Evolutionary conservation across 306 rosid species (phyloP), one percentile per base, ranked within the genome.

Genomic region (Vigna trinervia): DNA sequence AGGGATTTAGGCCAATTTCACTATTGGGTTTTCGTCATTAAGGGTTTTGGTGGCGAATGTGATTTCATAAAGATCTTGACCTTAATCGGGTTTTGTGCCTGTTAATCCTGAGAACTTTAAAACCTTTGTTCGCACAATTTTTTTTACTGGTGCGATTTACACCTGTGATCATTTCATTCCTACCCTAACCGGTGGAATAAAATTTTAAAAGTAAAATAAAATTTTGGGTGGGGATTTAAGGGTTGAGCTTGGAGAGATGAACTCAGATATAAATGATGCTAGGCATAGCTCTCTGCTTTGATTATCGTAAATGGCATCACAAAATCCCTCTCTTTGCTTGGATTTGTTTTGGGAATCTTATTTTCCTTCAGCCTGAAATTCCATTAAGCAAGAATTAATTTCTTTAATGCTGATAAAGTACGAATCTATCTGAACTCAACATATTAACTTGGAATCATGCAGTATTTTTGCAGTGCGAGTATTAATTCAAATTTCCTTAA

Each of bases 11-110:
- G 17, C 68, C 39, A 64, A 82, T 84, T 84, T 74, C 52, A 78
- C 17, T 54, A 17, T 79, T 83, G 82, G 86, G 88, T 73, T 75
- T 72, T 73, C 64, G 23, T 26, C 8, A 83, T 88, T 88, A 87
- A 81, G 88, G 92, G 74, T 85, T 83, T 85, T 68, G 52, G 51
- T 19, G 38, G 22, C 56, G 22, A 60, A 78, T 73, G 38, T 65
- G 65, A 71, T 74, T 45, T 61, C 23, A 64, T 66, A 22, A 34
- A 36, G 79, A 78, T 85, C 71, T 69, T 0, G 20, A 61, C 72
- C n/a, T 50, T 30, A 65, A 60, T 59, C 26, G 65, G 19, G 69
- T 38, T 51, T 46, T 52, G 6, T 48, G 77, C 34, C 39, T 38
- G 11, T 59, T 22, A n/a, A 39, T 50, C 46, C 19, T 52, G 41